Conservation (phyloP, 805 yeast species). For the Spathaspora arborariae region DNA sequence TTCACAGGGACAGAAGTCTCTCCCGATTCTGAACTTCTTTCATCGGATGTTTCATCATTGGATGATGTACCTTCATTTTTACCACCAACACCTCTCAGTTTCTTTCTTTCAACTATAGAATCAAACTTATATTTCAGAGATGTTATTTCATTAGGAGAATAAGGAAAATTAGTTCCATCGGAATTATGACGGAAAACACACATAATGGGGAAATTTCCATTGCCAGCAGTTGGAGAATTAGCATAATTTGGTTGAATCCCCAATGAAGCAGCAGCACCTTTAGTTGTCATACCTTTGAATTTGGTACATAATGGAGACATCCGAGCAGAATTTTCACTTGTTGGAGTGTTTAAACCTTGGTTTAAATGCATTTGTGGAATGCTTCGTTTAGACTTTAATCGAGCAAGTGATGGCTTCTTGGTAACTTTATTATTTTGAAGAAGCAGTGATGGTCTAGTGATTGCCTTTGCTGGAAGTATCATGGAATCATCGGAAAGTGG, state of each 20-base stretch:
- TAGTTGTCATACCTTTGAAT: constrained; percentile 1
- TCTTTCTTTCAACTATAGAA: neutral
- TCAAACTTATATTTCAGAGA: constrained; percentile 3
- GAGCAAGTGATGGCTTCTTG: constrained; percentile 15
- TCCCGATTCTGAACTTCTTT: neutral
- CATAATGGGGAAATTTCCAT: constrained; percentile 15
- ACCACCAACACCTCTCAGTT: neutral
- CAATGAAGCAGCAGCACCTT: neutral
- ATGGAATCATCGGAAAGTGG: constrained; percentile 1
- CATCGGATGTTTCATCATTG: neutral
- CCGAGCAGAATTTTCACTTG: neutral
- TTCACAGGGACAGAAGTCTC: constrained; percentile 3
- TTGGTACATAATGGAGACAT: constrained; percentile 1
- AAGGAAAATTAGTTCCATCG: constrained; percentile 12
- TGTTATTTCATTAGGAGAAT: neutral
- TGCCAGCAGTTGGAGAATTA: neutral
- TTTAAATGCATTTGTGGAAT: neutral
- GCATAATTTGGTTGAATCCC: neutral
- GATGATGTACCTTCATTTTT: neutral
- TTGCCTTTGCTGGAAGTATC: neutral
- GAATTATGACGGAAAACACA: constrained; percentile 24
- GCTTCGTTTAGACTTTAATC: constrained; percentile 8
- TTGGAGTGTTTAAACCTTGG: constrained; percentile 1
- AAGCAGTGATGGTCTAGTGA: constrained; percentile 2
- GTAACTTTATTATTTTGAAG: constrained; percentile 3